These are phyloP conservation scores for Plectosphaerella cucumerina DNA, from an alignment of 2,329 filamentous ascomycete species.

Conservation along the genomic window DNA sequence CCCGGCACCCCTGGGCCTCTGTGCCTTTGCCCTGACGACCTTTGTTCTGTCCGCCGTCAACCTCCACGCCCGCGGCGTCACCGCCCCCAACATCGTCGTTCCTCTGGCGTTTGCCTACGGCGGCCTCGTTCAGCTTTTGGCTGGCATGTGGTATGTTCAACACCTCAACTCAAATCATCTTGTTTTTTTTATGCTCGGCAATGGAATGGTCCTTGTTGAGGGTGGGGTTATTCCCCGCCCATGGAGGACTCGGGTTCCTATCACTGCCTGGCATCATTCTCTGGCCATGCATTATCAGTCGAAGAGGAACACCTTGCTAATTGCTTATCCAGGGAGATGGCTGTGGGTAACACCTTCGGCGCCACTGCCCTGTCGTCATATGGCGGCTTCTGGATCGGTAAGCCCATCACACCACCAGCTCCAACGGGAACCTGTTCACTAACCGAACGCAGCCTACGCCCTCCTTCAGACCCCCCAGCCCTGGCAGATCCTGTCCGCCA, in stretches of 20 bases:
- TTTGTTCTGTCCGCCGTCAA: constrained; percentile 76
- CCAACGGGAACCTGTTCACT: no score
- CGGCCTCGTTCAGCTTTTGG: constrained; percentile 72
- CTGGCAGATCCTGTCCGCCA: constrained; percentile 51
- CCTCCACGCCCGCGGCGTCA: constrained; percentile 58
- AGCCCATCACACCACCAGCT: no score
- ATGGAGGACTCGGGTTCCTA: no score
- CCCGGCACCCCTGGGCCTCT: constrained; percentile 72
- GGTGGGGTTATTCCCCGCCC: no score
- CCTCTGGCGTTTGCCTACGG: constrained; percentile 71
- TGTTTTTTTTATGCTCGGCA: background rate
- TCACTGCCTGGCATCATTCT: no score
- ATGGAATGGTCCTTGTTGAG: background rate
- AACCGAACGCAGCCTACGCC: constrained; percentile 44
- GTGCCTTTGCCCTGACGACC: constrained; percentile 77
- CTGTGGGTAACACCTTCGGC: constrained; percentile 82
- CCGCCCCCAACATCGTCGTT: constrained; percentile 61
- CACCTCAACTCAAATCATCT: background rate
- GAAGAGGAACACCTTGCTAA: constrained; percentile 9
- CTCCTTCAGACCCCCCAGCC: constrained; percentile 62
- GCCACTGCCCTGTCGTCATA: constrained; percentile 78
- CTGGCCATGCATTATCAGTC: no score
- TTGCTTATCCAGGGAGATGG: constrained; percentile 65
- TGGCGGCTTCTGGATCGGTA: constrained; percentile 73
- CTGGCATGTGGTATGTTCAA: constrained; percentile 76